phyloP scores from a whole-genome alignment of 2,329 filamentous ascomycete species.

The Tolypocladium ovalisporum region DNA sequence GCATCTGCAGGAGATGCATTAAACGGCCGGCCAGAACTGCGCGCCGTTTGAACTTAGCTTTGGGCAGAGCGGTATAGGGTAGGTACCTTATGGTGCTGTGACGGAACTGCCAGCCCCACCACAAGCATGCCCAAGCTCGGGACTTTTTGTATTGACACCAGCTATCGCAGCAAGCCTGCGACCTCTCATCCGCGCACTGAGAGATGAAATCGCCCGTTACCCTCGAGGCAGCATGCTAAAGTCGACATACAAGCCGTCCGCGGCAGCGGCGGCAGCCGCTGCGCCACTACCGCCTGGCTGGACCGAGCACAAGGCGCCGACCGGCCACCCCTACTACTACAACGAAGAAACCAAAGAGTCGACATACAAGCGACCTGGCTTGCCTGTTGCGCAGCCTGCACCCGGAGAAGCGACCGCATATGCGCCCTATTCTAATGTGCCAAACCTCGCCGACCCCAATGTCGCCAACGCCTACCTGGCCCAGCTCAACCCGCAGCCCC shows the following conservation, averaged over 20 bases:
- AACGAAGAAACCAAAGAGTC: slow-evolving; percentile 73
- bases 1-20: neutral
- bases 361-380: slow-evolving; percentile 69
- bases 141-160: neutral
- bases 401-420: slow-evolving; percentile 18
- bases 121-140: neutral
- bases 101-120: neutral
- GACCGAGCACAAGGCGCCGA: slow-evolving; percentile 88
- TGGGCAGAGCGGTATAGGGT: neutral
- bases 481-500: slow-evolving; percentile 33
- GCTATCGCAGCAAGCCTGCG: neutral
- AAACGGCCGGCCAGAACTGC: neutral
- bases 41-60: neutral
- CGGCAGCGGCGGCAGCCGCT: slow-evolving; percentile 20
- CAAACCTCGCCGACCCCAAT: slow-evolving; percentile 39
- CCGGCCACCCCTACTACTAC: slow-evolving; percentile 83
- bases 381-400: slow-evolving; percentile 10
- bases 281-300: slow-evolving; percentile 67
- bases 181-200: neutral
- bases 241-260: slow-evolving; percentile 59
- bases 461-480: slow-evolving; percentile 52
- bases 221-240: slow-evolving; percentile 49
- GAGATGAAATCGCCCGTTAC: neutral
- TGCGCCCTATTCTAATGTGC: slow-evolving; percentile 16
- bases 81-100: neutral